phyloP scores from a whole-genome alignment of 2,329 filamentous ascomycete genomes.

The Microcyclospora tardicrescens region DNA sequence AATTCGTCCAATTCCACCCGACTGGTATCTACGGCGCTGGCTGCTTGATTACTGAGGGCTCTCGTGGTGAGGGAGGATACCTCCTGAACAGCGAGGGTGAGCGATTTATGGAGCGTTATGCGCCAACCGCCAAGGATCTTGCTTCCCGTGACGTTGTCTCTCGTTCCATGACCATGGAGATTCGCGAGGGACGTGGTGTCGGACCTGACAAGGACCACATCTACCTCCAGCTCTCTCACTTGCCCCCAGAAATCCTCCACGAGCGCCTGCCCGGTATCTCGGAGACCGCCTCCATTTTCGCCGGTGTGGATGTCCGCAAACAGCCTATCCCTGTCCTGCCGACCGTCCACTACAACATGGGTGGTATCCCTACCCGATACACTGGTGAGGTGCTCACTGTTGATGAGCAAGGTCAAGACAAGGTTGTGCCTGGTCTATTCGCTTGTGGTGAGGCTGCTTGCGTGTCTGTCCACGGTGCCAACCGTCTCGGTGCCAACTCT shows the following conservation, averaged over 20 bases:
- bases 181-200: conserved; percentile 92
- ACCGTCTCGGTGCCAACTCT: conserved; percentile 95
- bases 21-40: conserved; percentile 98
- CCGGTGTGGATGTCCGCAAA: conserved; percentile 92
- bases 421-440: conserved; percentile 88
- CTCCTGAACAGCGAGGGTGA: conserved; percentile 96
- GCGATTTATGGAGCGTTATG: conserved; percentile 98
- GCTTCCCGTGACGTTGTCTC: conserved; percentile 93
- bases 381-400: conserved; percentile 90
- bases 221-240: conserved; percentile 91
- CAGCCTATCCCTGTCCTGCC: conserved; percentile 93
- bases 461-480: conserved; percentile 95
- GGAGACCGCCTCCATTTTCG: conserved; percentile 93
- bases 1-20: conserved; percentile 99
- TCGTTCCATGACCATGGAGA: conserved; percentile 96
- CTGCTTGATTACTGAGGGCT: conserved; percentile 94
- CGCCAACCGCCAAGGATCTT: conserved; percentile 94
- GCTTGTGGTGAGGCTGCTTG: conserved; percentile 95
- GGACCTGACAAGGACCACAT: conserved; percentile 97
- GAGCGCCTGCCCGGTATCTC: conserved; percentile 97
- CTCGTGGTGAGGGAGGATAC: conserved; percentile 96
- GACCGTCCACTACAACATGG: conserved; percentile 99
- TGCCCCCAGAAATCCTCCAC: conserved; percentile 81
- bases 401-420: conserved; percentile 73
- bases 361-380: conserved; percentile 95